These are phyloP conservation scores for Cupressus sempervirens DNA, from an alignment of 75 land plant genomes.

Conservation along the genomic window DNA sequence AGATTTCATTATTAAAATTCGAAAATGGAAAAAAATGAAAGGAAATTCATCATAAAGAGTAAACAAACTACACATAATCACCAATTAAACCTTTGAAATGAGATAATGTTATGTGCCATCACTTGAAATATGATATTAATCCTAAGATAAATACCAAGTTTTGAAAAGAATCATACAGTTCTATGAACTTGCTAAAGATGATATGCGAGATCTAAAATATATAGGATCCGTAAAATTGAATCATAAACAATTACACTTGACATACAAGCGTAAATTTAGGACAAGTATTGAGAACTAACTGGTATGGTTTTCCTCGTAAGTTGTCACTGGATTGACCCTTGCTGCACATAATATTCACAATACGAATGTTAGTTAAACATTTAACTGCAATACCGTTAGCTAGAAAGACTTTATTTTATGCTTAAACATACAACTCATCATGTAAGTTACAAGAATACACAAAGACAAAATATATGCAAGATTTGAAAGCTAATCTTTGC, in stretches of 20 bases:
- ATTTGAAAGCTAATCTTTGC: not conserved
- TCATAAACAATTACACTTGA: not conserved
- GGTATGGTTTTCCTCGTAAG: constrained; percentile 42
- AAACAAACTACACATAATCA: not conserved
- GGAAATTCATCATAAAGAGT: not conserved
- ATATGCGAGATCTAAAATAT: not conserved
- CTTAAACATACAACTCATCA: not conserved
- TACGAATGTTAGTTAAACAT: not conserved
- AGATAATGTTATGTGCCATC: not conserved
- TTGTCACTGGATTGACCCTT: constrained; percentile 34
- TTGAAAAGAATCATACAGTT: not conserved
- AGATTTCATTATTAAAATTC: not conserved
- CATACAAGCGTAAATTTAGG: not conserved
- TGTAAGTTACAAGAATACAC: not conserved
- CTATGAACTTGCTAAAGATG: not conserved
- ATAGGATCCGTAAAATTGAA: not conserved
- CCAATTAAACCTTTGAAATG: not conserved
- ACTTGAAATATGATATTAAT: not conserved
- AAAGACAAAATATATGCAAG: not conserved
- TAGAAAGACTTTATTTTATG: not conserved
- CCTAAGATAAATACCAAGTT: not conserved
- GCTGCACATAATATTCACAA: constrained; percentile 15
- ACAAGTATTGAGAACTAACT: constrained; percentile 13
- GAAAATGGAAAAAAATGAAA: not conserved
- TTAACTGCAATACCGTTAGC: not conserved